Evolutionary conservation across 345 rosid genomes (phyloP).

Genomic region (Rhizophora mangle): DNA sequence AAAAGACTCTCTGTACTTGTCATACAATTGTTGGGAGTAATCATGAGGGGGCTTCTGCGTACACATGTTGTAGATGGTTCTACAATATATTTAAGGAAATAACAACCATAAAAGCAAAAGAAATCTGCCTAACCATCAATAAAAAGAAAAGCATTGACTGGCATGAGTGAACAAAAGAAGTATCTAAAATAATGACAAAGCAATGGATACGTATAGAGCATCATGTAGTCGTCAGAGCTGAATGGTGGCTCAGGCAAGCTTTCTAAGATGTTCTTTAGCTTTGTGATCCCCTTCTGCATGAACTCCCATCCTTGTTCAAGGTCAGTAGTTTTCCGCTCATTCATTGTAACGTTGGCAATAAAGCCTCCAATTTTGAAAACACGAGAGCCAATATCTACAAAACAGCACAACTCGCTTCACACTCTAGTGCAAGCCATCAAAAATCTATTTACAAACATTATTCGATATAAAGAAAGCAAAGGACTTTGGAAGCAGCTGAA

Average conservation of each 20-base stretch:
- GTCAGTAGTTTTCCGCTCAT: constrained; percentile 70
- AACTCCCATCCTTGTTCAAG: constrained; percentile 89
- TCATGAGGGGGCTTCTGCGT: constrained; percentile 36
- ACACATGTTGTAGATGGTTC: constrained; percentile 43
- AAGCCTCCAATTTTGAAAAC: constrained; percentile 8
- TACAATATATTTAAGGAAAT: constrained; percentile 3
- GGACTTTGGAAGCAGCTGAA: not conserved
- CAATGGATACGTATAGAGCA: constrained; percentile 33
- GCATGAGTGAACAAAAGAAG: not conserved
- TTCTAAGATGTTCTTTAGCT: constrained; percentile 74
- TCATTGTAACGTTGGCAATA: constrained; percentile 37
- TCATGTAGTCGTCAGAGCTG: constrained; percentile 40
- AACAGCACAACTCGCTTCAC: too few species aligned
- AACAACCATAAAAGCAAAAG: not conserved
- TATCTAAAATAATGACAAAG: not conserved
- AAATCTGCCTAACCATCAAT: not conserved
- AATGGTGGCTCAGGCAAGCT: constrained; percentile 34
- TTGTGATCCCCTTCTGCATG: constrained; percentile 78
- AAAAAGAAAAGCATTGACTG: not conserved
- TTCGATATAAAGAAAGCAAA: not conserved
- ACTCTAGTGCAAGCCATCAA: too few species aligned
- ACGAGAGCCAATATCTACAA: constrained; percentile 3
- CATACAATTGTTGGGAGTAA: constrained; percentile 34
- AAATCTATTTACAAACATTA: too few species aligned
- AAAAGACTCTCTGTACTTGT: constrained; percentile 30